Base-by-base conservation (phyloP, 306 rosid genomes). In the Cicer yamashitae region DNA sequence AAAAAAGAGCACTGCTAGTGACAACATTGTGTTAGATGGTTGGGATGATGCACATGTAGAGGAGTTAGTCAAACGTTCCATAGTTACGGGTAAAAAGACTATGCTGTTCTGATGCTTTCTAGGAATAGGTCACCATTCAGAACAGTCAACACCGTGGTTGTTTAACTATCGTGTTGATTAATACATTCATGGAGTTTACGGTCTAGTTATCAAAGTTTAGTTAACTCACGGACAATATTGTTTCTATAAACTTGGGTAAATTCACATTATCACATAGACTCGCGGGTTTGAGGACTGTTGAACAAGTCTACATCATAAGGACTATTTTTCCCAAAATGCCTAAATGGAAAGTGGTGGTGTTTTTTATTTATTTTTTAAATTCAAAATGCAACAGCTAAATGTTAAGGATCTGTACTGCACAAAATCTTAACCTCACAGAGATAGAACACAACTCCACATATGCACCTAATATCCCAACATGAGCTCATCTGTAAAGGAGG, bases 1-100 rank as follows among this genome's bases (percentile, higher is more conserved):
- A 10, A 74, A n/a, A 37, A 7, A 34, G 70, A 34, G 60, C 48
- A 34, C 4, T 14, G 10, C 56, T 46, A 45, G 39, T 45, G 56
- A 44, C 38, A 45, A 61, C n/a, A 5, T 1, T 47, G 51, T 12
- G 54, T 37, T 34, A 34, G 59, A 47, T 63, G 41, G 63, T 63
- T 63, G 43, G 63, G 40, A 75, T 63, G 34, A 52, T 51, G 45
- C 52, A 6, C 78, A 10, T 50, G 14, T 30, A 50, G 45, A 22
- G 5, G 18, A 22, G 57, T 67, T 47, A 25, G 59, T 67, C 72
- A 25, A 45, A 67, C 10, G 52, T 45, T 73, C 18, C 13, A 6
- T 45, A 6, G 3, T 39, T 45, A 25, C 9, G 30, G 37, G 37
- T 30, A 14, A 58, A 73, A 30, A 30, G 56, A 46, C 44, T 59